Conservation (phyloP, 768 basidiomycete genomes). For the Termitomyces sp. region DNA sequence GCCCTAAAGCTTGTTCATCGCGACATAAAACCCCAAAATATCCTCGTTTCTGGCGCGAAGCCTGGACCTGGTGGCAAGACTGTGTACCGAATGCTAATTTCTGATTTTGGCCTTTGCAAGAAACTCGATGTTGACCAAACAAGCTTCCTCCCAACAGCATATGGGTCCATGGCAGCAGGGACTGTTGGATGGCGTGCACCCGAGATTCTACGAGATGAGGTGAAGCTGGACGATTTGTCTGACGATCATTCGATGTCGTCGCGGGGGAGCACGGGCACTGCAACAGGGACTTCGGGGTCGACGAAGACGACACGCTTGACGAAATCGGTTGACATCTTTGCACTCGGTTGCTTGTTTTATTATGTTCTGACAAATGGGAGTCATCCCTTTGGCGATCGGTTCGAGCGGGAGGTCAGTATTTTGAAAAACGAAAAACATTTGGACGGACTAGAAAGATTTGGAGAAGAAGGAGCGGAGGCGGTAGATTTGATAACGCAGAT, state of each 20-base stretch:
- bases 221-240: conserved; percentile 78
- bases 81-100: conserved; percentile 83
- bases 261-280: conserved; percentile 55
- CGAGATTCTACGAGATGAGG: conserved; percentile 91
- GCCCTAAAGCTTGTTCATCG: conserved; percentile 95
- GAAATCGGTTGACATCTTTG: conserved; percentile 95
- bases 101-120: conserved; percentile 96
- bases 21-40: conserved; percentile 98
- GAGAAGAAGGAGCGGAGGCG: conserved; percentile 93
- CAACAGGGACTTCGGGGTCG: conserved; percentile 32
- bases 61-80: conserved; percentile 33
- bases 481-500: conserved; percentile 74
- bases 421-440: conserved; percentile 74
- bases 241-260: conserved; percentile 68
- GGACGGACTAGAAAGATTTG: conserved; percentile 69
- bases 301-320: conserved; percentile 69
- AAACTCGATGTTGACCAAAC: conserved; percentile 95
- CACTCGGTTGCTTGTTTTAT: conserved; percentile 92
- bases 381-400: conserved; percentile 93
- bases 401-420: conserved; percentile 93
- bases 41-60: conserved; percentile 76
- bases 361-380: conserved; percentile 85
- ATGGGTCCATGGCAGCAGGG: conserved; percentile 86
- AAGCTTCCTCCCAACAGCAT: conserved; percentile 88
- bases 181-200: conserved; percentile 98